Conservation (phyloP, 306 rosid species). For the Rubus parviflorus region DNA sequence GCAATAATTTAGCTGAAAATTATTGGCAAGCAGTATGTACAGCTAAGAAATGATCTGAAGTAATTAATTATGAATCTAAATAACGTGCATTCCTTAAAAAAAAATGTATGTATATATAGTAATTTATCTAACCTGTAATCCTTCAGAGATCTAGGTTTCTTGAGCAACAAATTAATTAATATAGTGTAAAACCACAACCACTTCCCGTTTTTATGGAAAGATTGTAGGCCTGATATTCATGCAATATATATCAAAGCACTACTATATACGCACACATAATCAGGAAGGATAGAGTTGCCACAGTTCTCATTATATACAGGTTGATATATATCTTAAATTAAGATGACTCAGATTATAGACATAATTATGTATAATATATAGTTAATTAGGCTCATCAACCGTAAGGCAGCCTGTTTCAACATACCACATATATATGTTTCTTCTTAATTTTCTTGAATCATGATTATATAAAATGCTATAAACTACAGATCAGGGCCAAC, state of each 20-base stretch:
- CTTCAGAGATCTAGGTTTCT: not conserved
- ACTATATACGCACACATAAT: not conserved
- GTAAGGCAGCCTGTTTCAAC: not conserved
- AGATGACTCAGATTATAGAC: not conserved
- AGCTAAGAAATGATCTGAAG: not conserved
- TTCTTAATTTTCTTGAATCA: not conserved
- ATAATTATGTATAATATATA: not conserved
- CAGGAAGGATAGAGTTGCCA: not conserved
- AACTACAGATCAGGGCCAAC: not conserved
- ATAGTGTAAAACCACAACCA: conserved; percentile 5
- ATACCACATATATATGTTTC: not conserved
- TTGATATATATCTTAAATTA: not conserved
- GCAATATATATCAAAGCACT: not conserved
- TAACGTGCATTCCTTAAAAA: not conserved
- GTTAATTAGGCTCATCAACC: not conserved
- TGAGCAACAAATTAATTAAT: not conserved
- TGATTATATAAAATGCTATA: not conserved
- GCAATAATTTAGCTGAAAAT: no score
- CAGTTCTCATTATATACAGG: not conserved
- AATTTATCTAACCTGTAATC: not conserved
- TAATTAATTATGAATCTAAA: not conserved
- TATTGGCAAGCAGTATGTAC: no score
- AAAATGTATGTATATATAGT: not conserved
- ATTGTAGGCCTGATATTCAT: not conserved
- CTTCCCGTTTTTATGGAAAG: conserved; percentile 14